Evolutionary conservation across 2,329 filamentous ascomycete genomes (phyloP).

Genomic region (Arthrinium phaeospermum): DNA sequence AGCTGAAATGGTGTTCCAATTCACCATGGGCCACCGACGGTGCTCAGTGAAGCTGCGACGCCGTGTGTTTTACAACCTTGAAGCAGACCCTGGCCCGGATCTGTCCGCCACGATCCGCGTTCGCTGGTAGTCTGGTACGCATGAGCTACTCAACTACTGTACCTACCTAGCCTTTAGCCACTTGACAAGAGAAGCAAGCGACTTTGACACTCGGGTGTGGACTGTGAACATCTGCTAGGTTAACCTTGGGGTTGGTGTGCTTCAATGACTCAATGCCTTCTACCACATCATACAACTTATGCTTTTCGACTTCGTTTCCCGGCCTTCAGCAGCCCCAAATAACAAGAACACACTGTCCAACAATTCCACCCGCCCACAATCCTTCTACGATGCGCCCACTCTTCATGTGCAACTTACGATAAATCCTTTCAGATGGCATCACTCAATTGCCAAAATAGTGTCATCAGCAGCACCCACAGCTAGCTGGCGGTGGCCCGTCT

Average conservation of each 20-base stretch:
- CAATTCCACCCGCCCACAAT: background rate
- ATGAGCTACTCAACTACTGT: background rate
- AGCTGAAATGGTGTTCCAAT: background rate
- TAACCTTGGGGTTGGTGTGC: background rate
- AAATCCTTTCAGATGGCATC: slow-evolving; percentile 8
- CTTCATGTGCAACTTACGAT: background rate
- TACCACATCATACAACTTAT: slow-evolving; percentile 2
- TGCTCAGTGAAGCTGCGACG: slow-evolving; percentile 7
- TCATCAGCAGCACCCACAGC: slow-evolving; percentile 4
- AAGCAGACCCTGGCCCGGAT: slow-evolving; percentile 12
- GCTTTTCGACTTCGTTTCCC: background rate
- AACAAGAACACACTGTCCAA: background rate
- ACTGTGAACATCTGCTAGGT: background rate
- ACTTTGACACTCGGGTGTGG: background rate
- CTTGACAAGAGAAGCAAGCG: background rate
- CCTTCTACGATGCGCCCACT: background rate
- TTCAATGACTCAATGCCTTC: background rate
- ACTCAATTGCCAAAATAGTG: background rate
- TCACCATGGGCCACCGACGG: background rate
- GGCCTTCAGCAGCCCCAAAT: background rate
- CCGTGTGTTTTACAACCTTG: background rate
- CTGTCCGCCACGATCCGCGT: slow-evolving; percentile 7
- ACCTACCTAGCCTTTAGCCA: background rate
- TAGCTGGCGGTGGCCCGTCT: slow-evolving; percentile 7
- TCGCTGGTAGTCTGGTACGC: background rate